Conservation (phyloP, 2,329 filamentous ascomycete species). For the Fusarium nygamai region DNA sequence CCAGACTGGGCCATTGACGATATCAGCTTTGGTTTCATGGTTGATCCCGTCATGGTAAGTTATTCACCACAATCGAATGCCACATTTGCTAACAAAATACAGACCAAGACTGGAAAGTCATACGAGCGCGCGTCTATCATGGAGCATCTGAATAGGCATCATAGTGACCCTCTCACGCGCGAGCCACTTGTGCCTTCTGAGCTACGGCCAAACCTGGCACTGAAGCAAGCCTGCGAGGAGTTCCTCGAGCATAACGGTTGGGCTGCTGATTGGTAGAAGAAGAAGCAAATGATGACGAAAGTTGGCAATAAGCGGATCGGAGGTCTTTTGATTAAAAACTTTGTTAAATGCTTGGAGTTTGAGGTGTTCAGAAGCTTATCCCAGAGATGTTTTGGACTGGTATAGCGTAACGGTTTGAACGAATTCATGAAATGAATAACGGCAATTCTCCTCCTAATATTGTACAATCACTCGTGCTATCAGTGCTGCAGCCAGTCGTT, state of each 20-base stretch:
- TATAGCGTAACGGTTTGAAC: slow-evolving; percentile 21
- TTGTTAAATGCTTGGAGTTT: slow-evolving; percentile 15
- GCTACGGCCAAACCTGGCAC: slow-evolving; percentile 80
- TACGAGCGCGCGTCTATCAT: slow-evolving; percentile 89
- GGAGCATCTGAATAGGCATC: slow-evolving; percentile 81
- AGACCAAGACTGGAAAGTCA: slow-evolving; percentile 86
- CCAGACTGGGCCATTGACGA: slow-evolving; percentile 83
- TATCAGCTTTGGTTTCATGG: slow-evolving; percentile 78
- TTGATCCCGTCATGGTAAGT: slow-evolving; percentile 72
- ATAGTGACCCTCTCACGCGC: slow-evolving; percentile 85
- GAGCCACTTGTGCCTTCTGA: slow-evolving; percentile 75
- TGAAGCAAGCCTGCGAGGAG: slow-evolving; percentile 85
- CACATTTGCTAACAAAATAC: slow-evolving; percentile 27
- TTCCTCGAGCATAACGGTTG: slow-evolving; percentile 90
- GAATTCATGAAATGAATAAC: not conserved
- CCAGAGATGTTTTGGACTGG: not conserved
- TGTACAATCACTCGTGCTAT: not conserved
- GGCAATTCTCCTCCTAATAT: not conserved
- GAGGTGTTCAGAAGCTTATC: not conserved
- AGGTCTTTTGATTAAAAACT: not conserved
- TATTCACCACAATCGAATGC: not conserved
- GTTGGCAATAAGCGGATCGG: not conserved
- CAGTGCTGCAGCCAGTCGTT: not conserved
- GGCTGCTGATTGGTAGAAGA: slow-evolving; percentile 83
- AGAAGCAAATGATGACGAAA: not conserved